Conservation (phyloP, 192 early-diverging fungal genomes). For the Backusella tuberculispora region DNA sequence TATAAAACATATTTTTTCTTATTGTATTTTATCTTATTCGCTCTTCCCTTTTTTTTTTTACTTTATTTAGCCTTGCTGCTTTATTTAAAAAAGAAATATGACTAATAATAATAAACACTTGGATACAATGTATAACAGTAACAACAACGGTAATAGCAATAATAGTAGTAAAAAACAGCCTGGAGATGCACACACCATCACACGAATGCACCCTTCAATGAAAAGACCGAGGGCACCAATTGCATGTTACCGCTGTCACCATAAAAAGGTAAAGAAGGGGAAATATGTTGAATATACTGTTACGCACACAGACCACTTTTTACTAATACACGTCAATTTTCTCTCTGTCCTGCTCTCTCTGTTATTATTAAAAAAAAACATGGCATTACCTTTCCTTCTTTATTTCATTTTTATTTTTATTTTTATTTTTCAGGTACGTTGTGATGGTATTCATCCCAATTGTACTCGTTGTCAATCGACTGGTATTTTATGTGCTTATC, state of each 20-base stretch:
- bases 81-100: neutral
- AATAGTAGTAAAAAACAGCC: constrained; percentile 6
- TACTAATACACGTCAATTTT: neutral
- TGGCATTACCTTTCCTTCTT: neutral
- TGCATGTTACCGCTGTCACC: constrained; percentile 42
- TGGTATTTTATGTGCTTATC: constrained; percentile 36
- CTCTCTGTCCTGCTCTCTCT: neutral
- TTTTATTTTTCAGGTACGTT: constrained; percentile 33
- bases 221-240: constrained; percentile 45
- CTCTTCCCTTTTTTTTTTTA: neutral
- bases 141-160: neutral
- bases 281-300: neutral
- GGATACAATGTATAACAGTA: constrained; percentile 3
- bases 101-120: constrained; percentile 4
- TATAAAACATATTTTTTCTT: neutral
- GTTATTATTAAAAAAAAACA: neutral
- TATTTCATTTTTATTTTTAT: neutral
- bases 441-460: constrained; percentile 39
- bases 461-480: constrained; percentile 39
- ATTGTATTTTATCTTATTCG: neutral
- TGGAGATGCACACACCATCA: constrained; percentile 9
- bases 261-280: constrained; percentile 35
- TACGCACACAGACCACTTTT: neutral
- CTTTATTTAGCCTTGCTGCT: neutral
- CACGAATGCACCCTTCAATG: constrained; percentile 34